Conservation (phyloP, 441 rosid species). For the Gossypium gossypioides region DNA sequence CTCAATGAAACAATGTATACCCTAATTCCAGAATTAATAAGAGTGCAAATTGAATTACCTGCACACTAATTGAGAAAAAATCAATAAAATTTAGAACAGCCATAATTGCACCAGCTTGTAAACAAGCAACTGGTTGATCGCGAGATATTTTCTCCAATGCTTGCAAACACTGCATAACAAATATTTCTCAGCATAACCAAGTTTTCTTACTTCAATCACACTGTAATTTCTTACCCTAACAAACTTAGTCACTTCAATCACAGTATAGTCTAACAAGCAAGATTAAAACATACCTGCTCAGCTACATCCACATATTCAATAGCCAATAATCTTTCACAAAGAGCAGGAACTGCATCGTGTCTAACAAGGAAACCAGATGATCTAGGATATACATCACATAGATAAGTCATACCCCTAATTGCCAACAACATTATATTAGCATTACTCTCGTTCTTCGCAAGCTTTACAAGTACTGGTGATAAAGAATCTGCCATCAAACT, state of each 20-base stretch:
- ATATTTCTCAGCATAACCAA: background rate
- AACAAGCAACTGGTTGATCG: conserved; percentile 77
- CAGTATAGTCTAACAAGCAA: background rate
- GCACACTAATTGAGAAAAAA: conserved; percentile 82
- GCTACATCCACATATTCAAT: conserved; percentile 92
- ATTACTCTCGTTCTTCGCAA: conserved; percentile 51
- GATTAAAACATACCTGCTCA: conserved; percentile 56
- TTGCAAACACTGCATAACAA: conserved; percentile 60
- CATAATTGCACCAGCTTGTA: conserved; percentile 85
- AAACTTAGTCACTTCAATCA: background rate
- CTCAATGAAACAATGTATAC: background rate
- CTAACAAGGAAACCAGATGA: conserved; percentile 64
- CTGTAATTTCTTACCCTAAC: background rate
- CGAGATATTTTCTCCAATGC: conserved; percentile 93
- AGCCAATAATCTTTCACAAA: conserved; percentile 67
- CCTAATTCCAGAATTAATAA: background rate
- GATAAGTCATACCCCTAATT: conserved; percentile 80
- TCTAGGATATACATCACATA: conserved; percentile 86
- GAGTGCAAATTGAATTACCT: conserved; percentile 35
- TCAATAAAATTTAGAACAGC: conserved; percentile 76
- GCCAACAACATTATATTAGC: conserved; percentile 75
- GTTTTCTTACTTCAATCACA: background rate
- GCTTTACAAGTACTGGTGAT: conserved; percentile 69
- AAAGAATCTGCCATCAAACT: conserved; percentile 58
- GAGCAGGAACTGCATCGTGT: conserved; percentile 73